phyloP scores from a whole-genome alignment of 306 rosid species.

The Fagus sylvatica region DNA sequence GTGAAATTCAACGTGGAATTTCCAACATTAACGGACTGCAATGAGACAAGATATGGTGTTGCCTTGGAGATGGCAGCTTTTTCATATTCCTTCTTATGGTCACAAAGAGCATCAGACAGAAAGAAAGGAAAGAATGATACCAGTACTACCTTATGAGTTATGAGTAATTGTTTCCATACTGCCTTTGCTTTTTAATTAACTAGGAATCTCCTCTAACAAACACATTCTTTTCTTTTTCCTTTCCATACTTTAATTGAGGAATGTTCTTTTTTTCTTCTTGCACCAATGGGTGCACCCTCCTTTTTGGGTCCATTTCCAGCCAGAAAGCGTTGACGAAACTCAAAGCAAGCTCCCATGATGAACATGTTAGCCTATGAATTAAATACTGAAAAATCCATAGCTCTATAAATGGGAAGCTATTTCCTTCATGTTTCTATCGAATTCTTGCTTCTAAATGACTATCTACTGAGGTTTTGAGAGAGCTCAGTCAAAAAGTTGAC shows the following conservation, averaged over 20 bases:
- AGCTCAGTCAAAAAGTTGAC: no score
- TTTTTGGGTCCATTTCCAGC: constrained; percentile 17
- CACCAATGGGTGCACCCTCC: constrained; percentile 14
- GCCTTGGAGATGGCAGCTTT: constrained; percentile 24
- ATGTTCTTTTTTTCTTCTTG: constrained; percentile 44
- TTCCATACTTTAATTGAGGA: constrained; percentile 34
- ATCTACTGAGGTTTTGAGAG: no score
- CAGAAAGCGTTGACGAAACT: constrained; percentile 16
- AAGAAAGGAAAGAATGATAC: constrained; percentile 64
- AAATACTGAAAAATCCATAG: background rate
- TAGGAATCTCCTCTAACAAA: constrained; percentile 33
- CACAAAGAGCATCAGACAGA: constrained; percentile 25
- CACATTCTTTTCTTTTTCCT: constrained; percentile 37
- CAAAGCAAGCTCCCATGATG: constrained; percentile 15
- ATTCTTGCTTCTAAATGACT: no score
- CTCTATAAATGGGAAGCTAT: no score
- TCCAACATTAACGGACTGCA: background rate
- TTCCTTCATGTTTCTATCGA: no score
- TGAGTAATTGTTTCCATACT: background rate
- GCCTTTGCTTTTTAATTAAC: constrained; percentile 20
- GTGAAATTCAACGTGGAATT: background rate
- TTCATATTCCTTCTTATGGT: constrained; percentile 25
- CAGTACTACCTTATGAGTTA: background rate
- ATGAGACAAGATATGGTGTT: constrained; percentile 10
- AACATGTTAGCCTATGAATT: background rate